Evolutionary conservation across 2,329 filamentous ascomycete species (phyloP).

Genomic region (Pezicula carpinea): DNA sequence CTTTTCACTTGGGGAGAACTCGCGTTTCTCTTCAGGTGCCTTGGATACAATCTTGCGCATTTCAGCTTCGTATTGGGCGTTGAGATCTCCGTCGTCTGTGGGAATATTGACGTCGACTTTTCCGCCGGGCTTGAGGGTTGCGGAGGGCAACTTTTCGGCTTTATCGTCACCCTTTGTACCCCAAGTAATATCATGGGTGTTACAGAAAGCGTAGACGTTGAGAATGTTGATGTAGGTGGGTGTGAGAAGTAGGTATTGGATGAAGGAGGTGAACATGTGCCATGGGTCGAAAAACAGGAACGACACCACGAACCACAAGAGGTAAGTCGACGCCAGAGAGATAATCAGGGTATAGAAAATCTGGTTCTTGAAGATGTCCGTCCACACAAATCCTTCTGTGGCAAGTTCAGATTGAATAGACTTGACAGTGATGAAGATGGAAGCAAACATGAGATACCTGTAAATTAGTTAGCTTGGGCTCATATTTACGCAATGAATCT

Average conservation of each 20-base stretch:
- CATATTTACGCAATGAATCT: neutral
- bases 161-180: conserved; percentile 98
- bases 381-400: conserved; percentile 59
- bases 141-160: conserved; percentile 81
- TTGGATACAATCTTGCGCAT: conserved; percentile 70
- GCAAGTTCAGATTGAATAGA: conserved; percentile 71
- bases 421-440: conserved; percentile 86
- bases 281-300: conserved; percentile 96
- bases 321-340: conserved; percentile 85
- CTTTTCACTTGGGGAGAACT: conserved; percentile 59
- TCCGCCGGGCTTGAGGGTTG: conserved; percentile 86
- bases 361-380: conserved; percentile 75
- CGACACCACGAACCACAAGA: conserved; percentile 87
- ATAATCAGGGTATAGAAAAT: conserved; percentile 93
- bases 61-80: conserved; percentile 90
- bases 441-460: conserved; percentile 89
- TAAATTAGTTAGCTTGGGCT: conserved; percentile 6
- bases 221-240: conserved; percentile 98
- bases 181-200: conserved; percentile 97
- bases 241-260: conserved; percentile 91
- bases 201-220: conserved; percentile 98
- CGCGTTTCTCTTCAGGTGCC: conserved; percentile 65
- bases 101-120: conserved; percentile 86
- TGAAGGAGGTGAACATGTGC: conserved; percentile 97
- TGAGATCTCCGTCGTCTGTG: conserved; percentile 90